These are phyloP conservation scores for Bacidia gigantensis DNA, from an alignment of 495 filamentous ascomycete species.

Conservation along the genomic window DNA sequence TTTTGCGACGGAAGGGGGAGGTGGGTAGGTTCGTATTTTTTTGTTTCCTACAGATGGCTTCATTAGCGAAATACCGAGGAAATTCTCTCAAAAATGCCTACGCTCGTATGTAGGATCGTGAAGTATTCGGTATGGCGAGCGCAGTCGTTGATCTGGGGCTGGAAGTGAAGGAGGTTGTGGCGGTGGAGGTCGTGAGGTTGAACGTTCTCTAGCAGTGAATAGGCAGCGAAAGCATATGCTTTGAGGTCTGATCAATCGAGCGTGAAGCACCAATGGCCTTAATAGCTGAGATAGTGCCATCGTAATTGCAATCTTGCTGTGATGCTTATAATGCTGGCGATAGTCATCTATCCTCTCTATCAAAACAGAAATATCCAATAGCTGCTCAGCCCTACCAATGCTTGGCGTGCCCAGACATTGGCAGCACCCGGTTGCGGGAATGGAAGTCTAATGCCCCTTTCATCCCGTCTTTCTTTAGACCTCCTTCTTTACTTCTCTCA, in stretches of 20 bases:
- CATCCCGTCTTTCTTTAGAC: neutral
- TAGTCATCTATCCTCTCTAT: too few species aligned
- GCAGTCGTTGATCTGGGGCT: neutral
- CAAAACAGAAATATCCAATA: too few species aligned
- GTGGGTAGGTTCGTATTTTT: constrained; percentile 40
- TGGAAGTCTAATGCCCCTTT: neutral
- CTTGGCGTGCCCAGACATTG: neutral
- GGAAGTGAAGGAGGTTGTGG: constrained; percentile 23
- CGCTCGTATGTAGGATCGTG: neutral
- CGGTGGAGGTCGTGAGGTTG: constrained; percentile 24
- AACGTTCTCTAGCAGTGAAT: constrained; percentile 24
- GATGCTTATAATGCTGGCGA: too few species aligned
- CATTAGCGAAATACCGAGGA: constrained; percentile 18
- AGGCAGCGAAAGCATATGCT: constrained; percentile 28
- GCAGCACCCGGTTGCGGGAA: neutral
- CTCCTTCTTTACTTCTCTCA: too few species aligned
- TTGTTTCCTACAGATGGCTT: constrained; percentile 23
- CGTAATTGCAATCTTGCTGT: neutral
- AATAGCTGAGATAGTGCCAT: constrained; percentile 35
- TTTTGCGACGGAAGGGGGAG: constrained; percentile 31
- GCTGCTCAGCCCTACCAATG: neutral
- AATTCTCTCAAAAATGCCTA: constrained; percentile 10
- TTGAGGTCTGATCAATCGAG: constrained; percentile 34
- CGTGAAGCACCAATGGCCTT: constrained; percentile 49
- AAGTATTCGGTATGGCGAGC: constrained; percentile 6